These are phyloP conservation scores for Ascochyta lentis DNA, from an alignment of 2,329 filamentous ascomycete species.

Conservation along the genomic window DNA sequence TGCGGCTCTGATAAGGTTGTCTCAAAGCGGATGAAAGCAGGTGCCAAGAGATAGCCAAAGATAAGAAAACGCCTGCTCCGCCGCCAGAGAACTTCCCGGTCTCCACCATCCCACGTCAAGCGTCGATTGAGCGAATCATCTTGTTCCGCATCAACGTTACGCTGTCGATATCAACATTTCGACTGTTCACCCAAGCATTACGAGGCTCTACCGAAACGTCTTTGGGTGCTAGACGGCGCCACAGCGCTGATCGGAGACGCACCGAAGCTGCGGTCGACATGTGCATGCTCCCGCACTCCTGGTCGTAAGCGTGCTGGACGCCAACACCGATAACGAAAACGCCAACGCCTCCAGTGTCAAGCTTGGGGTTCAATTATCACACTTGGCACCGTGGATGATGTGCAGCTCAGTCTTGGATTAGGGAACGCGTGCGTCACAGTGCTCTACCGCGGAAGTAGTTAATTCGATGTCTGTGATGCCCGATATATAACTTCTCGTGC, in stretches of 20 bases:
- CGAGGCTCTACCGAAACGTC: conserved; percentile 8
- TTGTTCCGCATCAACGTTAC: conserved; percentile 25
- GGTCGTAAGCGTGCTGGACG: conserved; percentile 17
- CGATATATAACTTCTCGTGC: conserved; percentile 35
- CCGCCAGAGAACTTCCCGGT: conserved; percentile 28
- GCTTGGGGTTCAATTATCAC: conserved; percentile 32
- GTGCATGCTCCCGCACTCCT: conserved; percentile 27
- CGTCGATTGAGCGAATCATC: conserved; percentile 22
- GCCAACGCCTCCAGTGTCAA: conserved; percentile 23
- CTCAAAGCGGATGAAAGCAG: conserved; percentile 21
- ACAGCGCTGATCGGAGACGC: conserved; percentile 28
- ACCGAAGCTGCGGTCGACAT: conserved; percentile 16
- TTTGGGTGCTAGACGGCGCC: conserved; percentile 20
- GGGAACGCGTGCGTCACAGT: conserved; percentile 29
- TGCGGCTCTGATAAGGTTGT: conserved; percentile 38
- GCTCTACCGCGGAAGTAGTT: conserved; percentile 47
- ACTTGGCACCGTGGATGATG: conserved; percentile 28
- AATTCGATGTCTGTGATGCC: conserved; percentile 21
- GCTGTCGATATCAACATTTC: conserved; percentile 15
- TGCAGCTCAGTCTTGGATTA: conserved; percentile 20
- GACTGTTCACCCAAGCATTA: conserved; percentile 12
- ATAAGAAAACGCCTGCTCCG: conserved; percentile 44
- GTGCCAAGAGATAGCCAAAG: conserved; percentile 37
- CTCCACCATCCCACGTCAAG: conserved; percentile 42
- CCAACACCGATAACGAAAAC: conserved; percentile 38